phyloP scores from a whole-genome alignment of 2,329 filamentous ascomycete genomes.

The Phyllosticta citribraziliensis region DNA sequence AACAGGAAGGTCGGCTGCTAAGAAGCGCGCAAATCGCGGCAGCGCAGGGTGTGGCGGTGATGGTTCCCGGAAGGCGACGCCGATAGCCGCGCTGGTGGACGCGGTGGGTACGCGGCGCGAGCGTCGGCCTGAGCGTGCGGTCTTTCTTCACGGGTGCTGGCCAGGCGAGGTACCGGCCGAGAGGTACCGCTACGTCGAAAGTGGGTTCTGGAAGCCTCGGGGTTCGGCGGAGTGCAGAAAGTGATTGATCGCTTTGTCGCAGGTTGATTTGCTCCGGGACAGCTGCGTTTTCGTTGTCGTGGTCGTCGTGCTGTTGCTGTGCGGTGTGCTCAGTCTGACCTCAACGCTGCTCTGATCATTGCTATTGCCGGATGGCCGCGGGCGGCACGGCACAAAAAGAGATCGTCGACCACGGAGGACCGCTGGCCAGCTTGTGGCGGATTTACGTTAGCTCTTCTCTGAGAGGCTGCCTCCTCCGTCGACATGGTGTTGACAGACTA shows the following conservation, averaged over 20 bases:
- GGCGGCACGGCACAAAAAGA: no score
- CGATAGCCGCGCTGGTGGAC: background rate
- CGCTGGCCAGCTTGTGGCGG: background rate
- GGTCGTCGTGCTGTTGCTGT: background rate
- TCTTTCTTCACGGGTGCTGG: background rate
- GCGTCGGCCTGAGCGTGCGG: no score
- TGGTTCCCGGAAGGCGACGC: background rate
- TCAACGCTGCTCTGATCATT: background rate
- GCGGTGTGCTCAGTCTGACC: background rate
- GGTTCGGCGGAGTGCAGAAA: background rate
- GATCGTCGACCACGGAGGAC: no score
- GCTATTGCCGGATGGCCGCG: no score
- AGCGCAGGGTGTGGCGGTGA: background rate
- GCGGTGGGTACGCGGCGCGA: background rate
- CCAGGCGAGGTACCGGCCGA: background rate
- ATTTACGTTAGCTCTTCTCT: background rate
- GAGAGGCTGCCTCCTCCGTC: background rate
- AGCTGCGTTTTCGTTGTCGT: no score
- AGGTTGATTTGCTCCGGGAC: background rate
- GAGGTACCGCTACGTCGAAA: background rate
- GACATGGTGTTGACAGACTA: background rate
- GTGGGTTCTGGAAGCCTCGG: background rate
- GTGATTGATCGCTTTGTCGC: background rate
- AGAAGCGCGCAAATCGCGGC: background rate
- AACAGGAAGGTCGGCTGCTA: no score